phyloP scores from a whole-genome alignment of 257 asterid genomes.

The Fraxinus pennsylvanica region DNA sequence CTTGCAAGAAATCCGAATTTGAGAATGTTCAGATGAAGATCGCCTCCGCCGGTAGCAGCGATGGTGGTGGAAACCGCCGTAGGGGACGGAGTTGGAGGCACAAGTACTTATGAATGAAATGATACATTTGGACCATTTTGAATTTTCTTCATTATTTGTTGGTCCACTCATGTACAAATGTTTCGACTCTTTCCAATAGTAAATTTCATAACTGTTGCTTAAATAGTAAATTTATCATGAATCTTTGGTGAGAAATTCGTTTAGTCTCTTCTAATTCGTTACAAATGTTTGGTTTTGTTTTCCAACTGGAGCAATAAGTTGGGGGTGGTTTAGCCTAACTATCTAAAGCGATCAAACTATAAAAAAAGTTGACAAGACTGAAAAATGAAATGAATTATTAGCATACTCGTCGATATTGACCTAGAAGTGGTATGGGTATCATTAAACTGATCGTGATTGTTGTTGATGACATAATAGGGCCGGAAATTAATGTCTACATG shows the following conservation, averaged over 20 bases:
- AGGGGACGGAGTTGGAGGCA: constrained; percentile 32
- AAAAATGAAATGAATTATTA: too few relatives aligned
- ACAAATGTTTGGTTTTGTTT: neutral
- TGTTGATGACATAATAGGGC: too few relatives aligned
- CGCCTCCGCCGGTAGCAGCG: constrained; percentile 44
- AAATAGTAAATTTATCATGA: neutral
- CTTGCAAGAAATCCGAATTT: constrained; percentile 57
- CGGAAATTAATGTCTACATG: too few relatives aligned
- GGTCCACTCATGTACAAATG: neutral
- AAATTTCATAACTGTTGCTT: neutral
- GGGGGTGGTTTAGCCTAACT: neutral
- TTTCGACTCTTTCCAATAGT: neutral
- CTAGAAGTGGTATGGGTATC: too few relatives aligned
- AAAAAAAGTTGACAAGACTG: too few relatives aligned
- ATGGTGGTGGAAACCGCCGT: constrained; percentile 33
- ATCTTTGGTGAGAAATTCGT: neutral
- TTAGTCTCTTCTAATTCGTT: too few relatives aligned
- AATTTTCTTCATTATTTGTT: neutral
- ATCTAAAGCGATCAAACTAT: too few relatives aligned
- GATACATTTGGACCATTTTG: neutral
- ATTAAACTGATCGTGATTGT: too few relatives aligned
- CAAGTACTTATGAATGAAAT: neutral
- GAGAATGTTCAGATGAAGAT: constrained; percentile 57
- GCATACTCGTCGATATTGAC: too few relatives aligned
- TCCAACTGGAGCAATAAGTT: neutral